These are phyloP conservation scores for Fusarium sp. DNA, from an alignment of 2,329 filamentous ascomycete genomes.

Conservation along the genomic window DNA sequence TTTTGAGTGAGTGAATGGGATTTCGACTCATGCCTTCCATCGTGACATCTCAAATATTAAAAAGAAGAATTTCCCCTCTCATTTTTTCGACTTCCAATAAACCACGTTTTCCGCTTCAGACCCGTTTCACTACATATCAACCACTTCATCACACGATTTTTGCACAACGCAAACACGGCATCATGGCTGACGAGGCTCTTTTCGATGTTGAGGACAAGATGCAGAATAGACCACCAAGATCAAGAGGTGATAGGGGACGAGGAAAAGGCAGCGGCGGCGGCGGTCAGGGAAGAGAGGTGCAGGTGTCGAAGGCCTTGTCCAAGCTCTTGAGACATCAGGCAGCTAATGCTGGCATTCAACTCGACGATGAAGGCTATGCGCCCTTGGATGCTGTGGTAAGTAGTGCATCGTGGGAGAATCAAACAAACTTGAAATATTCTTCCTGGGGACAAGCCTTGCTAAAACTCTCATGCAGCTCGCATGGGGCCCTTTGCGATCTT, in stretches of 20 bases:
- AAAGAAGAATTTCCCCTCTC: not conserved
- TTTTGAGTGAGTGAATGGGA: not conserved
- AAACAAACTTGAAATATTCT: not conserved
- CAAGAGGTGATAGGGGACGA: constrained; percentile 38
- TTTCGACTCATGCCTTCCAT: constrained; percentile 6
- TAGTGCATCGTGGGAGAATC: constrained; percentile 26
- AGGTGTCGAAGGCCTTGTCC: constrained; percentile 66
- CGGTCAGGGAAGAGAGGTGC: constrained; percentile 56
- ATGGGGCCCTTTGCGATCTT: constrained; percentile 70
- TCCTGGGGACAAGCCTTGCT: not conserved
- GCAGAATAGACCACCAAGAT: constrained; percentile 39
- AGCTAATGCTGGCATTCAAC: constrained; percentile 64
- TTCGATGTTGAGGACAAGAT: constrained; percentile 42
- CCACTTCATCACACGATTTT: not conserved
- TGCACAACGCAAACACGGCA: constrained; percentile 1
- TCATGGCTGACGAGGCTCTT: constrained; percentile 37
- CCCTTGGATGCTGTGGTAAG: constrained; percentile 69
- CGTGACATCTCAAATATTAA: not conserved
- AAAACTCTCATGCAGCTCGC: constrained; percentile 55
- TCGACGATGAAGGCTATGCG: constrained; percentile 71
- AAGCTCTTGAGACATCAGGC: constrained; percentile 68
- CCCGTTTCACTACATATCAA: not conserved
- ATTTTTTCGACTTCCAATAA: not conserved
- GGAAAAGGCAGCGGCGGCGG: constrained; percentile 47
- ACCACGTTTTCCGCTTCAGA: not conserved